Base-by-base conservation (phyloP, 164 flowering plant species). In the Sedum album region DNA sequence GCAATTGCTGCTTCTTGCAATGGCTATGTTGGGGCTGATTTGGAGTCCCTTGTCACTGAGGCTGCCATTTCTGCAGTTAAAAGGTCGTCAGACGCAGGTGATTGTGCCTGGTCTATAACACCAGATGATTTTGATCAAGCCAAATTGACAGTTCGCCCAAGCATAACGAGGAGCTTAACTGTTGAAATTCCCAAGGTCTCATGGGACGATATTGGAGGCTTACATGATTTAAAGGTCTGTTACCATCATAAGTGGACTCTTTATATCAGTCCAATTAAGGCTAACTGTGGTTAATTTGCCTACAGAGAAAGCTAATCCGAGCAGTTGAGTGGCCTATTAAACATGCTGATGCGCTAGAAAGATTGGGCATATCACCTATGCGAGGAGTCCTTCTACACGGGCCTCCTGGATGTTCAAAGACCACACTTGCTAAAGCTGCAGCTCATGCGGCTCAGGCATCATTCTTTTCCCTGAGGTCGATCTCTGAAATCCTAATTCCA, bases 351-450 rank as follows among this genome's bases (percentile, higher is more conserved):
- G 83, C 87, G 49, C 89, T 88, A 82, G 55, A 82, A 60, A 86
- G 91, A 81, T 68, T 92, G 69, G 97, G 97, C 8, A 76, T 90
- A 81, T 79, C 89, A 33, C 94, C 97, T 62, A 60, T 82, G 23
- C 92, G 90, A 64, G 97, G 97, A 46, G 79, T 92, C 72, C 97
- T 95, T 75, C 81, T 95, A 57, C 94, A 95, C 83, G 99, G 97
- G 61, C 99, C 99, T 65, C 99, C 99, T 28, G 99, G 99, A 38
- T 95, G 99, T 86, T 92, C 97, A 57, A 95, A 95, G 82, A 95
- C 99, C 63, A 92, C 96, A 46, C 94, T 95, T 68, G 97, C 88
- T 39, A 92, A 89, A 81, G 99, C 99, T 73, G 96, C 96, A 28
- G 97, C 96, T 67, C 83, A 85, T 87, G 97, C 97, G 65, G 87